Evolutionary conservation across 129 eudicot species (phyloP).

Genomic region (Helianthus tuberosus): DNA sequence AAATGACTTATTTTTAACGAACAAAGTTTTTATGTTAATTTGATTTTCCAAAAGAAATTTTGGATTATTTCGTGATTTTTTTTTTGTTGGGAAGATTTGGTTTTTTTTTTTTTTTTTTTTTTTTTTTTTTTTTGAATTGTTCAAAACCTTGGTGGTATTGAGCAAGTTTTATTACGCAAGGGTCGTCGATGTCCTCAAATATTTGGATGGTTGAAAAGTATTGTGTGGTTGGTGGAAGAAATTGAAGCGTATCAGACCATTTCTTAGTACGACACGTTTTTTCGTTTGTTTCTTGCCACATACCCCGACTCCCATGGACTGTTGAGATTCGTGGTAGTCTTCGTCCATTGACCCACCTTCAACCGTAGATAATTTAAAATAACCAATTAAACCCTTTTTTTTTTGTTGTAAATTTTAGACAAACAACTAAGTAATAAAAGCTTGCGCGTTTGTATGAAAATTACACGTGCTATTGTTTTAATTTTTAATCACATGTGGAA

Average conservation of each 20-base stretch:
- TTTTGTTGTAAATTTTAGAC: too few species aligned
- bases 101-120: too few species aligned
- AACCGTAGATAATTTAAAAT: not conserved
- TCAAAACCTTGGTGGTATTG: too few species aligned
- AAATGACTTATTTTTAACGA: too few species aligned
- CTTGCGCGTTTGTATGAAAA: too few species aligned
- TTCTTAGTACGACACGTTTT: slow-evolving; percentile 22
- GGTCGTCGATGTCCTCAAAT: not conserved
- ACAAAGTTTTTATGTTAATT: too few species aligned
- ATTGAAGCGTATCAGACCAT: slow-evolving; percentile 19
- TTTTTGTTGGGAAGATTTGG: too few species aligned
- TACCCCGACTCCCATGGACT: slow-evolving; percentile 2
- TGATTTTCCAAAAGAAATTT: too few species aligned
- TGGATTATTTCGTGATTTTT: too few species aligned
- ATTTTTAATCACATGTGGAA: not conserved
- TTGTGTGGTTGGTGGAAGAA: slow-evolving; percentile 18
- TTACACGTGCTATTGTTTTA: not conserved
- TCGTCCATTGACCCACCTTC: not conserved
- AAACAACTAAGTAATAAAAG: too few species aligned
- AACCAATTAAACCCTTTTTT: too few species aligned
- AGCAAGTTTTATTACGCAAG: not conserved
- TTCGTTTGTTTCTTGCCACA: slow-evolving; percentile 13
- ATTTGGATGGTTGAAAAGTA: slow-evolving; percentile 19
- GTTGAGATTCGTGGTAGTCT: not conserved
- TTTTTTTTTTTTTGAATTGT: too few species aligned